Evolutionary conservation across 2,329 filamentous ascomycete genomes (phyloP), one percentile per base, ranked within the genome.

Genomic region (Sporothrix humicola): DNA sequence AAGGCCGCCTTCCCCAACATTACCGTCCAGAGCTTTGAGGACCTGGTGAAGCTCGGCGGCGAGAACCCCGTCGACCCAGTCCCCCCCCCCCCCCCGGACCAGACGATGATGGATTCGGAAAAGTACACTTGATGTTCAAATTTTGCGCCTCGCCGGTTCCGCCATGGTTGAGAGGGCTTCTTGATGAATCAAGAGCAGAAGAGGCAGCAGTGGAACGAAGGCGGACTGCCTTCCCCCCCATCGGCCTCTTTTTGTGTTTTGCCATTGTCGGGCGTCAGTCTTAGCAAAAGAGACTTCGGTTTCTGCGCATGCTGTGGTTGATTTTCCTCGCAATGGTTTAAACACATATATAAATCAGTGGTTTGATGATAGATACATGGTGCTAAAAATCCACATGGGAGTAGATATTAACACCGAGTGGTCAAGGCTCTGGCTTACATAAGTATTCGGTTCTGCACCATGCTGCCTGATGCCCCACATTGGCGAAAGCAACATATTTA

Each of bases 1-100:
- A 84, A 85, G 78, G 82, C 82, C 71, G 88, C 81, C 81, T 86
- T 84, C 79, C 80, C 83, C 72, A 78, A 85, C 74, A 76, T 87
- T 76, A 85, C 79, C 59, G 82, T 89, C 66, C 73, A 87, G 63
- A 87, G 82, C 79, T 85, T 86, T 74, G 85, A 87, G 59, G 86
- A 87, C 56, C 81, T 89, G 54, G 81, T 83, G 74, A 84, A 85
- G 77, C 80, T 87, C 50, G 86, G 86, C 77, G 81, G 90, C 80
- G 88, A 91, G 74, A 91, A 92, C 82, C 88, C 86, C 15, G 86
- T 88, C 50, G 90, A 94, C 15, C 87, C 91, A 2, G 89, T 91
- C 3, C 90, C 92, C 37, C 92, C 93, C 7, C 82, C 85, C 65
- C 84, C 91, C 3, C n/a, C n/a, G n/a, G n/a, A 71, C 69, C 44